Conservation (phyloP, 345 rosid species). For the Aquilaria sinensis region DNA sequence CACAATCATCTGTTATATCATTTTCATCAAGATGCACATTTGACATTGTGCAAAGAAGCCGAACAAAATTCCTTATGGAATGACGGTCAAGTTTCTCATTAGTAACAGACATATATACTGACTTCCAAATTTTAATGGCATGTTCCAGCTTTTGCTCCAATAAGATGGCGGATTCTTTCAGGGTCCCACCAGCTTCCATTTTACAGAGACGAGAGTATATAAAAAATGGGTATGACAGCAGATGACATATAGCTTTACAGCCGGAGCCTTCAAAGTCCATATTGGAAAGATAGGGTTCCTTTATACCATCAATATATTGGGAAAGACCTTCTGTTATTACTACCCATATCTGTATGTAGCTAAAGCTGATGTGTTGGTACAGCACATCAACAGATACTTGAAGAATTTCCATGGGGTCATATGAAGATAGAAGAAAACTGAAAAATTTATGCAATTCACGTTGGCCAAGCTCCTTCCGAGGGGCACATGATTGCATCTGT, state of each 20-base stretch:
- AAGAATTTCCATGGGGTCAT: slow-evolving; percentile 33
- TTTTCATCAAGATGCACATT: slow-evolving; percentile 21
- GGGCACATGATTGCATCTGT: slow-evolving; percentile 15
- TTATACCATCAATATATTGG: slow-evolving; percentile 22
- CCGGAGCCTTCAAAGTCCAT: slow-evolving; percentile 14
- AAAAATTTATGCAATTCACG: slow-evolving; percentile 19
- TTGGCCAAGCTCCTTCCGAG: slow-evolving; percentile 11
- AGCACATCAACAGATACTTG: slow-evolving; percentile 21
- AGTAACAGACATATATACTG: slow-evolving; percentile 32
- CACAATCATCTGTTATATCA: slow-evolving; percentile 14
- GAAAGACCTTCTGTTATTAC: slow-evolving; percentile 30
- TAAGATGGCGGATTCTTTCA: slow-evolving; percentile 16
- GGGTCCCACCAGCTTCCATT: slow-evolving; percentile 12
- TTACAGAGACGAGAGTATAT: slow-evolving; percentile 15
- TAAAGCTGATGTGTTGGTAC: slow-evolving; percentile 19
- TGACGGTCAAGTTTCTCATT: slow-evolving; percentile 13
- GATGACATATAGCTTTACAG: slow-evolving; percentile 21
- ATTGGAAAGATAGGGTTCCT: slow-evolving; percentile 19
- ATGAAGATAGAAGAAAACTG: slow-evolving; percentile 23
- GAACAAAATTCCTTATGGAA: slow-evolving; percentile 19
- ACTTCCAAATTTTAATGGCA: slow-evolving; percentile 36
- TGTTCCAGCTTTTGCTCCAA: slow-evolving; percentile 20
- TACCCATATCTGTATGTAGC: slow-evolving; percentile 33
- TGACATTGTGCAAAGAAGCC: slow-evolving; percentile 25
- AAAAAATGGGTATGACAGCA: slow-evolving; percentile 43